A percentile compares a stretch with the other conserved stretches of the same genome.
Conservation (phyloP, 2,329 filamentous ascomycete species). For the Amphichorda felina region DNA sequence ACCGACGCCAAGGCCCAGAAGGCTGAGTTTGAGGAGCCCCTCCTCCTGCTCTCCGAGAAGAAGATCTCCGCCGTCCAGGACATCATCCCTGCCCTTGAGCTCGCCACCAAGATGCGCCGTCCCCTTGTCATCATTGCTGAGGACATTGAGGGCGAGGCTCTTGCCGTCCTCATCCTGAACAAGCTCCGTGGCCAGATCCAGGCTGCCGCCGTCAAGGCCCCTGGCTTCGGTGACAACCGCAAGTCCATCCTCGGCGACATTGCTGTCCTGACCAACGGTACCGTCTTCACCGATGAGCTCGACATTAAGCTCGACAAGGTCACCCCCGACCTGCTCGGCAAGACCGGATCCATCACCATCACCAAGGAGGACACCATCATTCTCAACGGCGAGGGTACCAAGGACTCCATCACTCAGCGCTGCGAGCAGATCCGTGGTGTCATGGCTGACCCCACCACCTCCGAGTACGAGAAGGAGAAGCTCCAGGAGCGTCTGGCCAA, state of each 20-base stretch:
- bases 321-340: conserved; percentile 89
- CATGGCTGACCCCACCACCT: conserved; percentile 86
- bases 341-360: conserved; percentile 96
- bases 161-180: conserved; percentile 98
- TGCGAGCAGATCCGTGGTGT: conserved; percentile 99
- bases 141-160: conserved; percentile 96
- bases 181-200: conserved; percentile 99
- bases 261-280: conserved; percentile 89
- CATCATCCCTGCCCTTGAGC: conserved; percentile 95
- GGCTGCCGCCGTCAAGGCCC: conserved; percentile 96
- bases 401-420: conserved; percentile 85
- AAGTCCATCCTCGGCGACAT: conserved; percentile 98
- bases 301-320: conserved; percentile 99
- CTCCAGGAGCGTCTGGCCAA: conserved; percentile 99
- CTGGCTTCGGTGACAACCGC: conserved; percentile 98
- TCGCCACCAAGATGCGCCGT: conserved; percentile 87
- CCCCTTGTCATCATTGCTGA: conserved; percentile 97
- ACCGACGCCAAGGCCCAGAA: conserved; percentile 98
- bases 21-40: conserved; percentile 98
- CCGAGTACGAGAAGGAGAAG: conserved; percentile 99
- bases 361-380: conserved; percentile 99
- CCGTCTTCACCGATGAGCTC: conserved; percentile 96
- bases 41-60: conserved; percentile 98
- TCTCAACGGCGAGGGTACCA: conserved; percentile 91
- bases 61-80: conserved; percentile 99